phyloP scores from a whole-genome alignment of 225 moss, liverwort and hornwort genomes.

The Straminergon stramineum region DNA sequence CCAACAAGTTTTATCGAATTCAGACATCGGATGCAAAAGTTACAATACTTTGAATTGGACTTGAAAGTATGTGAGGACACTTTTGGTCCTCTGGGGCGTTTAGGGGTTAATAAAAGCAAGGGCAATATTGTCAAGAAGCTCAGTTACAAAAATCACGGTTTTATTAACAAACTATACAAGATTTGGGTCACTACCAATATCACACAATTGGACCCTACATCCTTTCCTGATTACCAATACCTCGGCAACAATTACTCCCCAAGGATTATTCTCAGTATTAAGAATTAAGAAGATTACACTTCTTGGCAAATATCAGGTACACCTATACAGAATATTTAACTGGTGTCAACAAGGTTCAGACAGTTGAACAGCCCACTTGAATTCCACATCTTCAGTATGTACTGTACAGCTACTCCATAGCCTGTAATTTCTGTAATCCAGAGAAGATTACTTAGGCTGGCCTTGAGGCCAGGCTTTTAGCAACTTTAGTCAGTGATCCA shows the following conservation, averaged over 20 bases:
- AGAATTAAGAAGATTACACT: neutral
- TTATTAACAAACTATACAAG: conserved; percentile 9
- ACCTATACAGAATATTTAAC: neutral
- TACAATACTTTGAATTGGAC: too few relatives aligned
- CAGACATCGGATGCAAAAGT: too few relatives aligned
- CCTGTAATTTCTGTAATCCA: neutral
- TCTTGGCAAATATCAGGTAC: neutral
- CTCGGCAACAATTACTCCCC: neutral
- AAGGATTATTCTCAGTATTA: neutral
- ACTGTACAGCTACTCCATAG: neutral
- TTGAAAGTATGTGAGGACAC: too few relatives aligned
- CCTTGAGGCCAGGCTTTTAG: neutral
- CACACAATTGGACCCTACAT: conserved; percentile 11
- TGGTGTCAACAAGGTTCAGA: neutral
- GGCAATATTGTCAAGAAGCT: neutral
- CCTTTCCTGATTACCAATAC: neutral
- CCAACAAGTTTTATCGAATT: too few relatives aligned
- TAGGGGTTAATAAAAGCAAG: neutral
- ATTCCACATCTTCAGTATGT: neutral
- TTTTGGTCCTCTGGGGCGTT: too few relatives aligned
- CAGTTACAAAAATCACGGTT: neutral
- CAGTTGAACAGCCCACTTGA: neutral
- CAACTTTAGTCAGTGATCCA: neutral
- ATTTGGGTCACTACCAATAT: neutral
- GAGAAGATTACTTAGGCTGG: neutral